phyloP scores from a whole-genome alignment of 2,329 filamentous ascomycete genomes.

The Alternaria gansuensis region DNA sequence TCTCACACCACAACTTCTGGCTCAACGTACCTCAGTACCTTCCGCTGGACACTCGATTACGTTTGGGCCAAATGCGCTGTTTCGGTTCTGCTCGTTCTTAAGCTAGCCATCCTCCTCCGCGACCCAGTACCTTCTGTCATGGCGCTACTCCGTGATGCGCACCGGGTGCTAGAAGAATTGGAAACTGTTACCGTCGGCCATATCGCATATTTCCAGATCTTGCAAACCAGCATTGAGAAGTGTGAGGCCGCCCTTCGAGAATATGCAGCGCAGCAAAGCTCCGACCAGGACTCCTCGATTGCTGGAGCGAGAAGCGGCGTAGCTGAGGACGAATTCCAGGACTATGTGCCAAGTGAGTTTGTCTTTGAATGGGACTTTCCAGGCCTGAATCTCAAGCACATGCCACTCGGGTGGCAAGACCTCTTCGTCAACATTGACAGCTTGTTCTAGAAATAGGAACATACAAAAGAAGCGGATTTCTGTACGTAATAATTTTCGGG shows the following conservation, averaged over 20 bases:
- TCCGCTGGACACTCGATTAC: constrained; percentile 66
- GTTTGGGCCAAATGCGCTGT: constrained; percentile 68
- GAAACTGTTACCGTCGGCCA: constrained; percentile 55
- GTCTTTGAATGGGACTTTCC: constrained; percentile 68
- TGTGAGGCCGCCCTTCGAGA: constrained; percentile 58
- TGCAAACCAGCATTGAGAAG: constrained; percentile 61
- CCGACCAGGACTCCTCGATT: constrained; percentile 8
- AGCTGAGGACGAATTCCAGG: constrained; percentile 61
- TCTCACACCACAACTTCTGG: constrained; percentile 15
- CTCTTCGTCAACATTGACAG: constrained; percentile 58
- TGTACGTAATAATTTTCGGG: background rate
- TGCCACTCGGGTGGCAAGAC: constrained; percentile 59
- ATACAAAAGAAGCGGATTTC: background rate
- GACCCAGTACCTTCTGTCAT: constrained; percentile 53
- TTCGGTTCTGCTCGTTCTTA: constrained; percentile 64
- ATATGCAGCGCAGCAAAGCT: constrained; percentile 35
- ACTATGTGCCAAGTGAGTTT: constrained; percentile 65
- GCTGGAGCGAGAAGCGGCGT: constrained; percentile 23
- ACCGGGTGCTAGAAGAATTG: constrained; percentile 56
- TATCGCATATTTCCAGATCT: constrained; percentile 60
- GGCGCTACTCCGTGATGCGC: constrained; percentile 56
- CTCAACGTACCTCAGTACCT: constrained; percentile 58
- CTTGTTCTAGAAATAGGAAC: constrained; percentile 31
- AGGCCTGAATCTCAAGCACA: constrained; percentile 62
- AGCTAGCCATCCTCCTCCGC: constrained; percentile 61